These are phyloP conservation scores for Penicillium goetzii DNA, from an alignment of 495 filamentous ascomycete species.

Conservation along the genomic window DNA sequence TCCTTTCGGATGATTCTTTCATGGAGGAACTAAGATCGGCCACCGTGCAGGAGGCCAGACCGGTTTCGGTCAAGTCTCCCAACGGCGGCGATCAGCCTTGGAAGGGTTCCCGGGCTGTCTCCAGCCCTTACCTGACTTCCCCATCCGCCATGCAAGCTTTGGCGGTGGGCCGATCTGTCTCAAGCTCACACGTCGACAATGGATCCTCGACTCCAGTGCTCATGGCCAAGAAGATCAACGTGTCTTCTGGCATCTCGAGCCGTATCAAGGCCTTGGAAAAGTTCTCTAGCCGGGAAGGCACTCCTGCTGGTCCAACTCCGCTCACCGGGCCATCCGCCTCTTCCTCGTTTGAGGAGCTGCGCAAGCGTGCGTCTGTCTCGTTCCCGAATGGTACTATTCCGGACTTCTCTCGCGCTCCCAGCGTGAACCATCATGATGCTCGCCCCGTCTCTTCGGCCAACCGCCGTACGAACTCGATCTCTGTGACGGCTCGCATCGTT, in stretches of 20 bases:
- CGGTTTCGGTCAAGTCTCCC: slow-evolving; percentile 84
- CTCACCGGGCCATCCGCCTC: slow-evolving; percentile 34
- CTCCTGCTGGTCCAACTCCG: slow-evolving; percentile 29
- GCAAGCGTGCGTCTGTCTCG: slow-evolving; percentile 48
- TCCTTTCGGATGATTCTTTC: slow-evolving; percentile 81
- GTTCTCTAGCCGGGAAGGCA: slow-evolving; percentile 59
- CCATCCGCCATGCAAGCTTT: slow-evolving; percentile 45
- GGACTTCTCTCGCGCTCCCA: slow-evolving; percentile 36
- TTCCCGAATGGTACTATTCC: slow-evolving; percentile 32
- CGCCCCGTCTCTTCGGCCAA: slow-evolving; percentile 32
- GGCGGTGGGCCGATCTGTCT: slow-evolving; percentile 43
- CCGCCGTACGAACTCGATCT: slow-evolving; percentile 62
- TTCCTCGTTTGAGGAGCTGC: slow-evolving; percentile 48
- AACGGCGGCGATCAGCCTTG: slow-evolving; percentile 36
- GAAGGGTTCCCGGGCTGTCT: slow-evolving; percentile 55
- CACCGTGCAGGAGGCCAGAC: slow-evolving; percentile 80
- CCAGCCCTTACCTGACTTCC: slow-evolving; percentile 46
- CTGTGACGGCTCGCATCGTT: slow-evolving; percentile 79
- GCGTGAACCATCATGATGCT: slow-evolving; percentile 36
- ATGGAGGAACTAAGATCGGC: slow-evolving; percentile 88
- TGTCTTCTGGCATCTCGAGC: slow-evolving; percentile 86
- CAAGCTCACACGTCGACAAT: slow-evolving; percentile 40
- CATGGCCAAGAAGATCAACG: slow-evolving; percentile 73
- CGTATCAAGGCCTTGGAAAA: slow-evolving; percentile 87
- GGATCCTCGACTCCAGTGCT: slow-evolving; percentile 39